Conservation (phyloP, 106 monocot genomes). For the Dioscorea dumetorum region DNA sequence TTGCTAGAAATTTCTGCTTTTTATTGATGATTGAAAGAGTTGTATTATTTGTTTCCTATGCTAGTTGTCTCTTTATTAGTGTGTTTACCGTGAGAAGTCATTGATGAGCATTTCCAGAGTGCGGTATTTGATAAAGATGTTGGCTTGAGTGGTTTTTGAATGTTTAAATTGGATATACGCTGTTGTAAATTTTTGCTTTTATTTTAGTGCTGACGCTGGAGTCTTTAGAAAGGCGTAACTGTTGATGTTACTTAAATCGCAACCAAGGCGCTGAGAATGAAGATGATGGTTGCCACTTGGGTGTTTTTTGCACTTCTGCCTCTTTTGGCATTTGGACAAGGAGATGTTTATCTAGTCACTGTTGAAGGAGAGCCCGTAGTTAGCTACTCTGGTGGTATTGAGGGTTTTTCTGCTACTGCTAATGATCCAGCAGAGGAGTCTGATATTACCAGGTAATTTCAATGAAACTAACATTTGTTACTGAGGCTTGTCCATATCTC, state of each 20-base stretch:
- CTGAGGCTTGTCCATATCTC: too few species aligned
- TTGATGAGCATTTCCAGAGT: too few species aligned
- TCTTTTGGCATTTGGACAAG: slow-evolving; percentile 30
- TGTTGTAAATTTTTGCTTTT: background rate
- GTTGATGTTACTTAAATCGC: background rate
- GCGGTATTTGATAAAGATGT: too few species aligned
- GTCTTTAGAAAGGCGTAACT: background rate
- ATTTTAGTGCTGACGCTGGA: background rate
- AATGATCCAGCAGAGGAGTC: slow-evolving; percentile 50
- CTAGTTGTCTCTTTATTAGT: too few species aligned
- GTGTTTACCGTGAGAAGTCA: too few species aligned
- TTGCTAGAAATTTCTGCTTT: too few species aligned
- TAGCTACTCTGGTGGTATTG: slow-evolving; percentile 71
- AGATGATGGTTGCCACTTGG: slow-evolving; percentile 7
- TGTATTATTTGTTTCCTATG: too few species aligned
- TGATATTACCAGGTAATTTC: slow-evolving; percentile 69
- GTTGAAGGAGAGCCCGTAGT: slow-evolving; percentile 91
- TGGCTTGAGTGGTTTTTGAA: background rate
- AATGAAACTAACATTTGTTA: too few species aligned
- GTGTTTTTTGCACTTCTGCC: slow-evolving; percentile 31
- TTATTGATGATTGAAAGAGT: too few species aligned
- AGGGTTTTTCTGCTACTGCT: slow-evolving; percentile 81
- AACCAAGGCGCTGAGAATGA: slow-evolving; percentile 21
- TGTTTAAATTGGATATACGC: background rate
- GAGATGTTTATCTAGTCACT: slow-evolving; percentile 66